A percentile compares a stretch with the other conserved stretches of the same genome.
These are phyloP conservation scores for Mycena chlorophos DNA, from an alignment of 768 basidiomycete species.

Conservation along the genomic window DNA sequence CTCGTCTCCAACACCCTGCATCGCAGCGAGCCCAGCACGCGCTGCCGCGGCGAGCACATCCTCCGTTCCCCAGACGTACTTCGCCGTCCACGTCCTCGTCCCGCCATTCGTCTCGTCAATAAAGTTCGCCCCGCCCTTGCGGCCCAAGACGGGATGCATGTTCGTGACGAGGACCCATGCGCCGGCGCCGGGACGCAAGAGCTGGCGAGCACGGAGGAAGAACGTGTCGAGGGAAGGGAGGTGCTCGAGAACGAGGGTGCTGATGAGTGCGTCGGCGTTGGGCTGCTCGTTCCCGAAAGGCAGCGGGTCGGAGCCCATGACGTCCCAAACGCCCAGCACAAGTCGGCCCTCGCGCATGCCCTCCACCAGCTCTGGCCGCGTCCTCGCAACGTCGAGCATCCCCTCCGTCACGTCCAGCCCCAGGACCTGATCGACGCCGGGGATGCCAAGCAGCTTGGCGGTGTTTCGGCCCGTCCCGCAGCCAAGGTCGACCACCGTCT, in stretches of 20 bases:
- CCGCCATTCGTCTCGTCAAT: conserved; percentile 4
- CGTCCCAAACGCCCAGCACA: conserved; percentile 2
- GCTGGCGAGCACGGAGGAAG: conserved; percentile 2
- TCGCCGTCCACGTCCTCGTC: conserved; percentile 10
- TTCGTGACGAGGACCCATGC: conserved; percentile 16
- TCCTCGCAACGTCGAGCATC: conserved; percentile 7
- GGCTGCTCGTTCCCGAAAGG: background rate
- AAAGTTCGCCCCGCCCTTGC: conserved; percentile 5
- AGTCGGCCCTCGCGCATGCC: conserved; percentile 2
- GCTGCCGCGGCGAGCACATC: conserved; percentile 5
- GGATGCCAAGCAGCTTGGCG: conserved; percentile 10
- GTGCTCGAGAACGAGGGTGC: conserved; percentile 18
- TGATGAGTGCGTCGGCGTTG: conserved; percentile 9
- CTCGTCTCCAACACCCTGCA: background rate
- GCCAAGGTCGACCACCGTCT: conserved; percentile 13
- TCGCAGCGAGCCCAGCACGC: conserved; percentile 4
- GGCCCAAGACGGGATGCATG: conserved; percentile 15
- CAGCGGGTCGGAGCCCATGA: conserved; percentile 1
- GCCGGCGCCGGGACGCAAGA: conserved; percentile 4
- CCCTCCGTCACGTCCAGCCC: conserved; percentile 12
- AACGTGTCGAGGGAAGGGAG: conserved; percentile 11
- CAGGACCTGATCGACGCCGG: background rate
- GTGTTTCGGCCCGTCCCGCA: conserved; percentile 16
- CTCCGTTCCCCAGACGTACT: conserved; percentile 6
- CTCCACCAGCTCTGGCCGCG: background rate